Evolutionary conservation across 1,284 basidiomycete genomes (phyloP).

Genomic region (Puccinia horiana): DNA sequence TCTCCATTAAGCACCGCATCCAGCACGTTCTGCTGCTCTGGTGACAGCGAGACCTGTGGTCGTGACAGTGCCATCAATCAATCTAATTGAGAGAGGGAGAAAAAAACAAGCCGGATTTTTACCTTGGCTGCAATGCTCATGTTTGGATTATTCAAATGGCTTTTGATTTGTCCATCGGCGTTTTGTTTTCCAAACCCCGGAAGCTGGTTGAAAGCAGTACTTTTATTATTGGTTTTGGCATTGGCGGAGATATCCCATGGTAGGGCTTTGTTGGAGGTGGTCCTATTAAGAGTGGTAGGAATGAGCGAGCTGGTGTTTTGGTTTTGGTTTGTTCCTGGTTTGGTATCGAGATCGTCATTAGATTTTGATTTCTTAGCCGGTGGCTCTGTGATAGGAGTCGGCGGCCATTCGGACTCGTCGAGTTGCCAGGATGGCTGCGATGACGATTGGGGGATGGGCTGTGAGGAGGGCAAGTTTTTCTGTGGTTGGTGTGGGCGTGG

Average conservation of each 20-base stretch:
- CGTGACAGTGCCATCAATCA: not conserved
- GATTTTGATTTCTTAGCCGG: constrained; percentile 24
- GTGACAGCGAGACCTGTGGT: constrained; percentile 65
- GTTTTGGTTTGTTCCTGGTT: not conserved
- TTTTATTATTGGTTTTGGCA: not conserved
- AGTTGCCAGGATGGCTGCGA: constrained; percentile 43
- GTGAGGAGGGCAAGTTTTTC: not conserved
- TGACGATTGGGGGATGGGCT: constrained; percentile 21
- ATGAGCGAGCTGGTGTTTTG: not conserved
- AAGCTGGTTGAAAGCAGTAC: constrained; percentile 5
- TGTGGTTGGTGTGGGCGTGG: too few species aligned
- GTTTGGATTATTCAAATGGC: constrained; percentile 45
- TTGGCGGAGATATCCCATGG: constrained; percentile 10
- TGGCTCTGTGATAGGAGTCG: constrained; percentile 3
- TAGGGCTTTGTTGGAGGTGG: not conserved
- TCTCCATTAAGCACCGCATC: constrained; percentile 70
- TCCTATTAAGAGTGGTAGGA: not conserved
- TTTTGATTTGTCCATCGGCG: not conserved
- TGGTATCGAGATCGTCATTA: not conserved
- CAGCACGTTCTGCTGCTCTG: constrained; percentile 80
- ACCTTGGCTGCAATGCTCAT: constrained; percentile 21
- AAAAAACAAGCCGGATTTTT: not conserved
- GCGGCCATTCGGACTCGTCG: constrained; percentile 35
- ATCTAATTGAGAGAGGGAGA: not conserved
- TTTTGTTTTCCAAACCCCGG: not conserved